Percentiles rank a stretch among this genome's conserved stretches.
These are phyloP conservation scores for Ceratobasidium sp. DNA, from an alignment of 1,284 basidiomycete species.

Conservation along the genomic window DNA sequence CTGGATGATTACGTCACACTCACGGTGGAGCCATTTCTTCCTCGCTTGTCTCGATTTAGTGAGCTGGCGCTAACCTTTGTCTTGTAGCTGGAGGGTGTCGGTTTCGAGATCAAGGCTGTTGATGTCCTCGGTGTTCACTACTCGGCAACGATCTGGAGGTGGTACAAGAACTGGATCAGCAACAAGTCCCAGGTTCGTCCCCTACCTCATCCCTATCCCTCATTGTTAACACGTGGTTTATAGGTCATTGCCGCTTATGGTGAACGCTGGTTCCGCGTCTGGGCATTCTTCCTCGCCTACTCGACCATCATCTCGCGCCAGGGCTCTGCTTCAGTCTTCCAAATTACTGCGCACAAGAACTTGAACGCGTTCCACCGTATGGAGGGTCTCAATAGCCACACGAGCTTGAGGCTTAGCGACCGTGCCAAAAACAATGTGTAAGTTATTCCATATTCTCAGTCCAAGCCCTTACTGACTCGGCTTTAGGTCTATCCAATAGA, in stretches of 20 bases:
- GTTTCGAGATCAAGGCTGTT: slow-evolving; percentile 95
- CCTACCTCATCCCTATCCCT: no score
- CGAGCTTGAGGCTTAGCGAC: slow-evolving; percentile 31
- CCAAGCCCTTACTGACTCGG: not conserved
- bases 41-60: not conserved
- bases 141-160: slow-evolving; percentile 89
- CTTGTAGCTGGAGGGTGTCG: slow-evolving; percentile 74
- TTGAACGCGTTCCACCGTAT: slow-evolving; percentile 93
- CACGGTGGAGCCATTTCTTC: no score
- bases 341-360: slow-evolving; percentile 97
- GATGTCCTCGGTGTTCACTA: slow-evolving; percentile 98
- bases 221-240: no score
- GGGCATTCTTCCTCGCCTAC: slow-evolving; percentile 91
- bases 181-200: slow-evolving; percentile 93
- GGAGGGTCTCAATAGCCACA: slow-evolving; percentile 76
- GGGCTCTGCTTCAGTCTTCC: slow-evolving; percentile 89
- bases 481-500: slow-evolving; percentile 4
- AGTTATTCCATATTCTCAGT: not conserved
- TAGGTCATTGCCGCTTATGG: slow-evolving; percentile 8
- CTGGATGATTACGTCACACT: not conserved
- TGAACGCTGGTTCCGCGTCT: slow-evolving; percentile 79
- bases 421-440: slow-evolving; percentile 13
- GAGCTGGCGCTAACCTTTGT: not conserved
- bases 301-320: slow-evolving; percentile 75
- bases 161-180: slow-evolving; percentile 95